Conservation (phyloP, 768 basidiomycete species). For the Collybiopsis luxurians region DNA sequence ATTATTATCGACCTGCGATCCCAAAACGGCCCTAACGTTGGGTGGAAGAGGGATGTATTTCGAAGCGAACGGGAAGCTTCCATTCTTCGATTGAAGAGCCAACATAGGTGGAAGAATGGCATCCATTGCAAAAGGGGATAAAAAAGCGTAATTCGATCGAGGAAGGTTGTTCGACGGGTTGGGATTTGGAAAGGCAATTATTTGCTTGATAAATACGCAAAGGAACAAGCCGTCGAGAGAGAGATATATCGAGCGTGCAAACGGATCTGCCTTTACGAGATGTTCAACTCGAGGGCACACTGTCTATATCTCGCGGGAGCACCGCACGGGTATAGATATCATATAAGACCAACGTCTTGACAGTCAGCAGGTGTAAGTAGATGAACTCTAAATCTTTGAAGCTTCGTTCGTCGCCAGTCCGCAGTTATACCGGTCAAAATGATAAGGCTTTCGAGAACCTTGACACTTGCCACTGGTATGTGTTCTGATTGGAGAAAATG, state of each 20-base stretch:
- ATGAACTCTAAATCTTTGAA: neutral
- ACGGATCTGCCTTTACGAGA: too few relatives aligned
- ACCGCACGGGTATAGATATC: too few relatives aligned
- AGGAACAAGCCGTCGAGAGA: neutral
- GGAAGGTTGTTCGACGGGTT: neutral
- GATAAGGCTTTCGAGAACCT: too few relatives aligned
- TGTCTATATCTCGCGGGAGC: too few relatives aligned
- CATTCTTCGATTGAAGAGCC: neutral
- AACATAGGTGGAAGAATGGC: slow-evolving; percentile 4
- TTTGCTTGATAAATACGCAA: neutral
- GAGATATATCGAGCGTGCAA: neutral
- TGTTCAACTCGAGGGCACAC: too few relatives aligned
- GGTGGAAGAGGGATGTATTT: slow-evolving; percentile 33
- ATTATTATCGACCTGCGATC: slow-evolving; percentile 17
- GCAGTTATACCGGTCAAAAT: too few relatives aligned
- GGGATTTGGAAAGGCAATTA: neutral
- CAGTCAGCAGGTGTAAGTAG: too few relatives aligned
- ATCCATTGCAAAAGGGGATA: neutral
- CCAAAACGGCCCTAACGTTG: slow-evolving; percentile 29
- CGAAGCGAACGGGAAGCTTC: slow-evolving; percentile 9
- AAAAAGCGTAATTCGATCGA: neutral
- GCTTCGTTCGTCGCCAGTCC: too few relatives aligned
- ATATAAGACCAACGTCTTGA: too few relatives aligned
- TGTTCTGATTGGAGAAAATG: too few relatives aligned
- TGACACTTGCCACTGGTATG: too few relatives aligned